These are phyloP conservation scores for Lachnellula cervina DNA, from an alignment of 2,329 filamentous ascomycete species.

Conservation along the genomic window DNA sequence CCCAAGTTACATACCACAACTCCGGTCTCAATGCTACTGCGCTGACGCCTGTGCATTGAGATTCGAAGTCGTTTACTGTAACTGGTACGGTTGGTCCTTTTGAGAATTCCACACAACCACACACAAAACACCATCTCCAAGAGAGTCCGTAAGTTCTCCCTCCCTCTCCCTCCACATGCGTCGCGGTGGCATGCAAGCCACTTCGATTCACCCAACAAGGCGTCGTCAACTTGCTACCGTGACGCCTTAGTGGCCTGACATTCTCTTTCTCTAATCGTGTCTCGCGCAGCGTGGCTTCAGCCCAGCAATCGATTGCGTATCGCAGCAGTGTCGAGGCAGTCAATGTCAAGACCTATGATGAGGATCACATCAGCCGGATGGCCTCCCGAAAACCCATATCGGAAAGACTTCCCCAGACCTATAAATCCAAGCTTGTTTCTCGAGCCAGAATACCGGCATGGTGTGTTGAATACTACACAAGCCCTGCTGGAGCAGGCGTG, in stretches of 20 bases:
- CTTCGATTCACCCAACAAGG: neutral
- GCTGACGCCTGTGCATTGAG: no score
- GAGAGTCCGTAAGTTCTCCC: neutral
- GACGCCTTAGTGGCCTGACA: neutral
- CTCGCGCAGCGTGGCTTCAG: neutral
- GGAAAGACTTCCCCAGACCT: neutral
- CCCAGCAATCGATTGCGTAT: no score
- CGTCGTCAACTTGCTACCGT: neutral
- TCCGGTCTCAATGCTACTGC: no score
- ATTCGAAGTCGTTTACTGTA: no score
- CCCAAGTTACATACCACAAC: neutral
- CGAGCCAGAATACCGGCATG: neutral
- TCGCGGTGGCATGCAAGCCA: neutral
- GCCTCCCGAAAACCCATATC: neutral
- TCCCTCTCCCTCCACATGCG: neutral
- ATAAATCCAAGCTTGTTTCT: neutral
- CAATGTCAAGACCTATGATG: neutral
- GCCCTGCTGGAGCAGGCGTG: constrained; percentile 2
- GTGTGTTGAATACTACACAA: neutral
- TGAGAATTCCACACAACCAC: neutral
- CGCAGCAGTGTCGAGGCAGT: neutral
- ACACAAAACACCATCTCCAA: neutral
- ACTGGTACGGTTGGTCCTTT: no score
- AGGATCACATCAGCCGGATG: neutral
- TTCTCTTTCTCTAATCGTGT: neutral